phyloP scores from a whole-genome alignment of 108 stramenopile species.

The Chaetoceros muelleri region DNA sequence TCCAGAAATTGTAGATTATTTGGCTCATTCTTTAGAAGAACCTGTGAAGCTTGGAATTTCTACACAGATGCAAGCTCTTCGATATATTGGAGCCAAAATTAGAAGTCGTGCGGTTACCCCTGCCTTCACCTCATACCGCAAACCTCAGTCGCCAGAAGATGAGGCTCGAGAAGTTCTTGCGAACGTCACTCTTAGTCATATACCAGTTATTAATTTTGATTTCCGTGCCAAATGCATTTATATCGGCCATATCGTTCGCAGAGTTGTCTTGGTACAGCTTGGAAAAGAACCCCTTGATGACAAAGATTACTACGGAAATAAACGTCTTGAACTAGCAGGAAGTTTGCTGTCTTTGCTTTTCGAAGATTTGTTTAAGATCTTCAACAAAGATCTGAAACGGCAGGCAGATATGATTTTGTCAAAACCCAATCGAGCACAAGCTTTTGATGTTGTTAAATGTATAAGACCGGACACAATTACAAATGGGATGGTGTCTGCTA shows the following conservation, averaged over 20 bases:
- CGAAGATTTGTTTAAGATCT: constrained; percentile 97
- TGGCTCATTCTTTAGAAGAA: constrained; percentile 91
- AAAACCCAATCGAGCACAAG: constrained; percentile 88
- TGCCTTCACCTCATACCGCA: constrained; percentile 19
- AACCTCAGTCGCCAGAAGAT: constrained; percentile 68
- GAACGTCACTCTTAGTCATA: constrained; percentile 90
- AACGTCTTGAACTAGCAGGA: constrained; percentile 95
- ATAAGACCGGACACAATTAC: constrained; percentile 91
- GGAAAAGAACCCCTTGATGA: constrained; percentile 88
- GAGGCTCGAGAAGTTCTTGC: constrained; percentile 95
- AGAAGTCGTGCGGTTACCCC: constrained; percentile 29
- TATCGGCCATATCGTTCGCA: constrained; percentile 88
- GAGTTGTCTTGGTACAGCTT: constrained; percentile 82
- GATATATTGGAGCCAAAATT: constrained; percentile 91
- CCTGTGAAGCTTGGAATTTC: constrained; percentile 69
- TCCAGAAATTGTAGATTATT: constrained; percentile 73
- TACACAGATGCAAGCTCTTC: constrained; percentile 85
- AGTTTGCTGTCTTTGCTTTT: constrained; percentile 92
- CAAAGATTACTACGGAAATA: constrained; percentile 98
- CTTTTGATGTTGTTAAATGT: constrained; percentile 91
- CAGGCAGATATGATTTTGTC: constrained; percentile 91
- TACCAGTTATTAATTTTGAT: constrained; percentile 85
- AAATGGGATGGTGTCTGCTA: constrained; percentile 92
- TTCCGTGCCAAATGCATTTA: constrained; percentile 90
- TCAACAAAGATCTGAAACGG: constrained; percentile 90